phyloP scores from a whole-genome alignment of 306 rosid species.

The Arachis stenosperma region DNA sequence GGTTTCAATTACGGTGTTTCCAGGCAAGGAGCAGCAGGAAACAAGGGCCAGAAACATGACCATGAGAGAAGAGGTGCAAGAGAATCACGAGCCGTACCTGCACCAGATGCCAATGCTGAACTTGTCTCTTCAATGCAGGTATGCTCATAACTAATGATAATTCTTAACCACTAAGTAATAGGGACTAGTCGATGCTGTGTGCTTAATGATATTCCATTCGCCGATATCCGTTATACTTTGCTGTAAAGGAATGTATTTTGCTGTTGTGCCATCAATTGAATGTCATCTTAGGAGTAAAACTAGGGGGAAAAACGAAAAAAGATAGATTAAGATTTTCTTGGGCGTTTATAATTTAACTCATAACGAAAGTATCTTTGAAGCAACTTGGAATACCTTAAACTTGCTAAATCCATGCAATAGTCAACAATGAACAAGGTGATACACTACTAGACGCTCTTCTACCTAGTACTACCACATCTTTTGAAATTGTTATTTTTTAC shows the following conservation, averaged over 20 bases:
- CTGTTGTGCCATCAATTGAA: conserved; percentile 2
- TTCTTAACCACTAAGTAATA: not conserved
- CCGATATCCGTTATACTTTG: not conserved
- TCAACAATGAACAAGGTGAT: conserved; percentile 1
- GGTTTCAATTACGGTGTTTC: conserved; percentile 37
- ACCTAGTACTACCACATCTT: conserved; percentile 2
- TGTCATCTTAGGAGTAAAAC: conserved; percentile 5
- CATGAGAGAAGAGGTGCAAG: conserved; percentile 76
- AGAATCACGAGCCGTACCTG: conserved; percentile 92
- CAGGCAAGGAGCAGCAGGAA: conserved; percentile 91
- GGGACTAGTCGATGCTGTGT: not conserved
- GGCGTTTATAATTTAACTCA: conserved; percentile 29
- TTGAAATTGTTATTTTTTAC: conserved; percentile 9
- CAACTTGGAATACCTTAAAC: conserved; percentile 11
- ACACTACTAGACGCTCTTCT: conserved; percentile 1
- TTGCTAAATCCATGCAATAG: conserved; percentile 5
- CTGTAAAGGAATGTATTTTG: conserved; percentile 8
- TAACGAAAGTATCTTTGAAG: conserved; percentile 16
- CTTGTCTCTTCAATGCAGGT: conserved; percentile 94
- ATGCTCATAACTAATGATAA: conserved; percentile 33
- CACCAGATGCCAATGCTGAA: conserved; percentile 99
- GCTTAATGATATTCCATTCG: conserved; percentile 4
- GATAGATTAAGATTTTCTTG: not conserved
- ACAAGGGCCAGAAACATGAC: conserved; percentile 80
- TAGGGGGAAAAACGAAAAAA: not conserved